A percentile compares a stretch with the other conserved stretches of the same genome.
phyloP scores from a whole-genome alignment of 345 rosid species.

The Kandelia obovata region DNA sequence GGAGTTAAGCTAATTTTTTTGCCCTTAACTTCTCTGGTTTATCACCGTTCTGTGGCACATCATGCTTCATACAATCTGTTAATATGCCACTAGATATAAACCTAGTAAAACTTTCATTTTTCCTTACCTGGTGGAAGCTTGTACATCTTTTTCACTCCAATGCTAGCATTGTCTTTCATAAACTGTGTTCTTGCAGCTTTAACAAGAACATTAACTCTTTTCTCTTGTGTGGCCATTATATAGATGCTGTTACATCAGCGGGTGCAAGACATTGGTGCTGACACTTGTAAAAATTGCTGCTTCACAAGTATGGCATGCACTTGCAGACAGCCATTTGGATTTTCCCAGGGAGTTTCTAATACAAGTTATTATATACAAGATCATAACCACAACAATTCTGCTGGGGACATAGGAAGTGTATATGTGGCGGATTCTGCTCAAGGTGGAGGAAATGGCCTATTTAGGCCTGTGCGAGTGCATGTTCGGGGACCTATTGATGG shows the following conservation, averaged over 20 bases:
- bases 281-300: conserved; percentile 84
- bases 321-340: conserved; percentile 76
- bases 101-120: background rate
- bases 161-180: conserved; percentile 16
- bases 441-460: conserved; percentile 64
- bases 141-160: conserved; percentile 1
- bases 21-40: background rate
- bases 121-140: conserved; percentile 4
- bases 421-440: conserved; percentile 69
- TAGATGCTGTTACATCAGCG: conserved; percentile 91
- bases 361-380: conserved; percentile 70
- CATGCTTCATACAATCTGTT: background rate
- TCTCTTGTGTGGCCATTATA: conserved; percentile 22
- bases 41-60: background rate
- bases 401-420: conserved; percentile 54
- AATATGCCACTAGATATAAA: background rate
- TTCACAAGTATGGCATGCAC: conserved; percentile 63
- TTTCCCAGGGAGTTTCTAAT: conserved; percentile 50
- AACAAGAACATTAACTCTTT: conserved; percentile 14
- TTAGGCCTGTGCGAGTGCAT: conserved; percentile 85
- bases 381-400: conserved; percentile 54
- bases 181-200: background rate
- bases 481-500: conserved; percentile 92
- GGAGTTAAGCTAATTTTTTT: background rate
- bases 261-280: conserved; percentile 82